Conservation (phyloP, 2,329 filamentous ascomycete species). For the Colletotrichum gloeosporioides region DNA sequence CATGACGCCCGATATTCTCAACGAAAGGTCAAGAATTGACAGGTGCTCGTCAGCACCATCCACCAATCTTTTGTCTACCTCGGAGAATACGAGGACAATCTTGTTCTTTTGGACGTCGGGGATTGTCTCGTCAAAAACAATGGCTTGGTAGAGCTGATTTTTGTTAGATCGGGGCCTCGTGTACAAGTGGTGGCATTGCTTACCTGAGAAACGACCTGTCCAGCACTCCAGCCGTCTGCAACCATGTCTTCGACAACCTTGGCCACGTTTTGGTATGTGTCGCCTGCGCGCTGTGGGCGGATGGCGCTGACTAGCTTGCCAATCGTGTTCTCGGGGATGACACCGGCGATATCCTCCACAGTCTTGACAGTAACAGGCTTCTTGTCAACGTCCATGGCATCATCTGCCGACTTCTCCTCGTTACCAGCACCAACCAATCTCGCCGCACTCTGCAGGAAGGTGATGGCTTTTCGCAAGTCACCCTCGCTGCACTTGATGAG, state of each 20-base stretch:
- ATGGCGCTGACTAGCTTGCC: conserved; percentile 75
- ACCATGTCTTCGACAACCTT: conserved; percentile 88
- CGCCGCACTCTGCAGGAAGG: conserved; percentile 93
- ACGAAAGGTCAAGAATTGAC: conserved; percentile 82
- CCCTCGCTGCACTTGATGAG: conserved; percentile 90
- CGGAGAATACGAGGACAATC: conserved; percentile 88
- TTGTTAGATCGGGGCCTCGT: background rate
- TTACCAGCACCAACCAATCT: conserved; percentile 76
- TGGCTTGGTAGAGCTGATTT: conserved; percentile 75
- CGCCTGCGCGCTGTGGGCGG: conserved; percentile 69
- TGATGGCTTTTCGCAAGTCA: conserved; percentile 95
- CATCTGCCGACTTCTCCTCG: conserved; percentile 56
- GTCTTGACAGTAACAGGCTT: conserved; percentile 75
- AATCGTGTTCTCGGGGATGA: conserved; percentile 81
- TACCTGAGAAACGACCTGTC: conserved; percentile 84
- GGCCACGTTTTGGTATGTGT: conserved; percentile 76
- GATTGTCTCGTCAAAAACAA: conserved; percentile 85
- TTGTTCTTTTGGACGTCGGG: conserved; percentile 87
- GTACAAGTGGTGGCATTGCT: conserved; percentile 23
- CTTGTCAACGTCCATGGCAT: conserved; percentile 66
- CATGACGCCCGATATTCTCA: conserved; percentile 81
- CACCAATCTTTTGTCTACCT: conserved; percentile 90
- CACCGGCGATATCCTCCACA: conserved; percentile 94
- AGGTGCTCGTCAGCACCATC: conserved; percentile 97
- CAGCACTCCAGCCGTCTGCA: conserved; percentile 95